Base-by-base conservation (phyloP, 176 grass and related monocot species). In the Musa beccarii region DNA sequence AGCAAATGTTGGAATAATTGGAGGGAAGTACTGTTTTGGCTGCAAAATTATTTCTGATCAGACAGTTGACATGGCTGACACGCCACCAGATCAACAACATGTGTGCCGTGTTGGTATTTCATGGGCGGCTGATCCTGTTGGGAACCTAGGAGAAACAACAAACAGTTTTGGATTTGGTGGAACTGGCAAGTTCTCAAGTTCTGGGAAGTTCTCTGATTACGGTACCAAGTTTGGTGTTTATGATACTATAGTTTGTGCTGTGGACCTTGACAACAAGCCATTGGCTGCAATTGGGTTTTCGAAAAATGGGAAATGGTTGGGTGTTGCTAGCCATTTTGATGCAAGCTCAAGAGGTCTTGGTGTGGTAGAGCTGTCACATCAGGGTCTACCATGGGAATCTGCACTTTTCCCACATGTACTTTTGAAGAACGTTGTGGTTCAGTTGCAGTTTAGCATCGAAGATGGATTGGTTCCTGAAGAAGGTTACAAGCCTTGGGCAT, bases 41-140 rank as follows among this genome's bases (percentile, higher is more conserved):
- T 92, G 89, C 81, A 79, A 63, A 51, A 71, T 92, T 9, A 70
- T 86, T 65, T 79, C 83, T 20, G 79, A 84, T 81, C 83, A 92
- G 72, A 24, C 53, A 16, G 89, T 88, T 76, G 86, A 84, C 75
- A 84, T 88, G 89, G 78, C 82, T 0, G 81, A 83, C 83, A 82
- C 86, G 64, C 54, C 77, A 5, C 17, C 78, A 43, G 83, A 34
- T 51, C 75, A 84, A 76, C 79, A 74, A 8, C 89, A 92, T 74
- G 65, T 92, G 71, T 88, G 89, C 78, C 89, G 83, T 76, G 53
- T 92, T 16, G 86, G 89, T 49, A 82, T 88, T 51, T 92, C 89
- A 8, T 66, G 78, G 21, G 86, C 81, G 0, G 81, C 77, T 28
- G 81, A 84, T 52, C 68, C 80, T 64, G 83, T 86, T 20, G 86